These are phyloP conservation scores for Nasturtium officinale DNA, from an alignment of 345 rosid species.

Conservation along the genomic window DNA sequence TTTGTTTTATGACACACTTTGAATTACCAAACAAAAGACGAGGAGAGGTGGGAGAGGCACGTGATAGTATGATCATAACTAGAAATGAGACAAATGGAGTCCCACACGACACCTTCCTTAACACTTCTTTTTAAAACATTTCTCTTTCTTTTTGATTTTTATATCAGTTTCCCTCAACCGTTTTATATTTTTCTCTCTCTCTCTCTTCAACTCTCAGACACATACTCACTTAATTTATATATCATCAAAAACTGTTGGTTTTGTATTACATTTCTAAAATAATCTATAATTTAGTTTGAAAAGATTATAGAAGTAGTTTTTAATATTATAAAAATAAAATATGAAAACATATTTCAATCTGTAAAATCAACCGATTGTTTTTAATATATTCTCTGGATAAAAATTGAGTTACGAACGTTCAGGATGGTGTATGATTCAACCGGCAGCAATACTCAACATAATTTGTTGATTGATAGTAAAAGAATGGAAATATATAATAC, in stretches of 20 bases:
- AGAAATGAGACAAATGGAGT: constrained; percentile 37
- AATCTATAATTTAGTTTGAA: not conserved
- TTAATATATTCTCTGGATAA: no score
- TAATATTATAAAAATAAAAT: no score
- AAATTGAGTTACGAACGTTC: not conserved
- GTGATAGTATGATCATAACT: constrained; percentile 31
- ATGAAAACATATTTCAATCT: no score
- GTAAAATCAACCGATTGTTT: not conserved
- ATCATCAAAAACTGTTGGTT: not conserved
- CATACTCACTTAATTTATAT: not conserved
- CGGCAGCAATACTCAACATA: not conserved
- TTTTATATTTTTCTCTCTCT: not conserved
- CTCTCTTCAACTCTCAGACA: not conserved
- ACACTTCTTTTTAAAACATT: constrained; percentile 26
- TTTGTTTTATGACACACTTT: constrained; percentile 13
- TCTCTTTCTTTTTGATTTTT: not conserved
- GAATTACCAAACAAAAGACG: constrained; percentile 34
- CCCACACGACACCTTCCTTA: constrained; percentile 41
- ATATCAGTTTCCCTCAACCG: not conserved
- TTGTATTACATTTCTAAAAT: no score
- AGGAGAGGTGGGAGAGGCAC: constrained; percentile 25
- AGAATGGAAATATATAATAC: not conserved
- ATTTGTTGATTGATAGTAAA: not conserved
- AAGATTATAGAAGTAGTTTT: not conserved
- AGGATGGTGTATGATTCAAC: not conserved